Percentiles rank a stretch among this genome's conserved stretches.
Evolutionary conservation across 2,329 filamentous ascomycete genomes (phyloP).

Genomic region (Aspergillus pseudotamarii): DNA sequence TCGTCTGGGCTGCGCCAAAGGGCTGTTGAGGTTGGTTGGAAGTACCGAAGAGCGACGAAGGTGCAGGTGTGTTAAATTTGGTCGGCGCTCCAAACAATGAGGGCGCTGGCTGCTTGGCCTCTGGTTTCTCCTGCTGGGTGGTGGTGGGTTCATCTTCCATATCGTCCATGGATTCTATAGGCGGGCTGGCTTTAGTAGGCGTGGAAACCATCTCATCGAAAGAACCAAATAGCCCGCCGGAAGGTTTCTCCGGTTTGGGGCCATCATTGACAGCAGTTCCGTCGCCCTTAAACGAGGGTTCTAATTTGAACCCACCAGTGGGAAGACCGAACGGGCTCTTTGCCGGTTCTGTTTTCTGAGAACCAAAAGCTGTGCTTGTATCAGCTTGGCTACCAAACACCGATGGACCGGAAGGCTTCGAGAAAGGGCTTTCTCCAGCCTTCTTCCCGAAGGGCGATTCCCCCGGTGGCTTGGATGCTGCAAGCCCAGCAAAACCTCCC

Average conservation of each 20-base stretch:
- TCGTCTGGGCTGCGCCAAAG: conserved; percentile 27
- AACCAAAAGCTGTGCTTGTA: conserved; percentile 29
- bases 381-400: conserved; percentile 33
- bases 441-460: conserved; percentile 33
- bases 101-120: conserved; percentile 21
- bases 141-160: conserved; percentile 32
- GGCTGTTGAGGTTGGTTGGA: conserved; percentile 30
- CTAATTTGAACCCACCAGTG: conserved; percentile 42
- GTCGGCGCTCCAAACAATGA: conserved; percentile 33
- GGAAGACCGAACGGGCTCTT: conserved; percentile 34
- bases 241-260: conserved; percentile 41
- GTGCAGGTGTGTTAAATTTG: conserved; percentile 26
- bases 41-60: conserved; percentile 39
- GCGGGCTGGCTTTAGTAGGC: conserved; percentile 34
- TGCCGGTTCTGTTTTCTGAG: conserved; percentile 29
- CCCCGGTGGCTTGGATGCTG: conserved; percentile 26
- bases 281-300: conserved; percentile 50
- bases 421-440: conserved; percentile 31
- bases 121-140: conserved; percentile 24
- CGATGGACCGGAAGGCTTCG: conserved; percentile 31
- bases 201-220: conserved; percentile 46
- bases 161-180: conserved; percentile 43
- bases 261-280: conserved; percentile 42
- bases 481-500: conserved; percentile 29
- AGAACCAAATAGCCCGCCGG: conserved; percentile 35